A percentile compares a stretch with the other conserved stretches of the same genome.
Evolutionary conservation across 2,329 filamentous ascomycete genomes (phyloP).

Genomic region (Pezicula neosporulosa): DNA sequence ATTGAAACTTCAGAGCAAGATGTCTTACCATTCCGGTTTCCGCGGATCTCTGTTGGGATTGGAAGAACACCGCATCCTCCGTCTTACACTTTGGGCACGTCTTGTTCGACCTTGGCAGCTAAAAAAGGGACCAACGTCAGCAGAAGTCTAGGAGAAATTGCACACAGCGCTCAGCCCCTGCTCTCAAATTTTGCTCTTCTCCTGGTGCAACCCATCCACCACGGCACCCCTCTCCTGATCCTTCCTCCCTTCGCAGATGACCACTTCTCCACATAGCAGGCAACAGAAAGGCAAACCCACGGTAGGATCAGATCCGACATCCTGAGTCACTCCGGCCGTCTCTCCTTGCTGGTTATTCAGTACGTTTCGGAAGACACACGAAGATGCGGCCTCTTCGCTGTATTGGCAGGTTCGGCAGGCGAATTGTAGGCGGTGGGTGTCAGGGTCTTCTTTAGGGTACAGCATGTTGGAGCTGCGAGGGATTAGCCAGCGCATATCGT

Average conservation of each 20-base stretch:
- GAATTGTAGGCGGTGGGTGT: constrained; percentile 83
- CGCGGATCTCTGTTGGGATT: constrained; percentile 93
- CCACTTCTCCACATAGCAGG: constrained; percentile 41
- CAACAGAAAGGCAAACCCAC: constrained; percentile 65
- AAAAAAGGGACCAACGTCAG: constrained; percentile 40
- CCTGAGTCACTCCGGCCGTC: constrained; percentile 94
- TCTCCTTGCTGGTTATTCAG: constrained; percentile 89
- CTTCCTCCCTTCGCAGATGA: constrained; percentile 34
- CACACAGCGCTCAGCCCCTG: constrained; percentile 7
- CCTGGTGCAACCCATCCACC: constrained; percentile 4
- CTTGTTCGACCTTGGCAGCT: constrained; percentile 89
- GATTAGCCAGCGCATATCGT: neutral
- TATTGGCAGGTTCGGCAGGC: constrained; percentile 95
- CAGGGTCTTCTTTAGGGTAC: constrained; percentile 91
- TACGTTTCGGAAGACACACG: constrained; percentile 94
- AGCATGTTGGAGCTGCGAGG: constrained; percentile 81
- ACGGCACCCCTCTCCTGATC: neutral
- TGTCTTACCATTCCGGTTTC: constrained; percentile 94
- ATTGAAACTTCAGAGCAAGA: neutral
- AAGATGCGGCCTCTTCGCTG: constrained; percentile 79
- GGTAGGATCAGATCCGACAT: constrained; percentile 96
- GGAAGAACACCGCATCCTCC: constrained; percentile 95
- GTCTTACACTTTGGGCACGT: constrained; percentile 81
- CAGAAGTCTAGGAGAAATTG: constrained; percentile 19
- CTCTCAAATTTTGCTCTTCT: neutral